Conservation (phyloP, 805 yeast species). For the Brettanomyces naardenensis region DNA sequence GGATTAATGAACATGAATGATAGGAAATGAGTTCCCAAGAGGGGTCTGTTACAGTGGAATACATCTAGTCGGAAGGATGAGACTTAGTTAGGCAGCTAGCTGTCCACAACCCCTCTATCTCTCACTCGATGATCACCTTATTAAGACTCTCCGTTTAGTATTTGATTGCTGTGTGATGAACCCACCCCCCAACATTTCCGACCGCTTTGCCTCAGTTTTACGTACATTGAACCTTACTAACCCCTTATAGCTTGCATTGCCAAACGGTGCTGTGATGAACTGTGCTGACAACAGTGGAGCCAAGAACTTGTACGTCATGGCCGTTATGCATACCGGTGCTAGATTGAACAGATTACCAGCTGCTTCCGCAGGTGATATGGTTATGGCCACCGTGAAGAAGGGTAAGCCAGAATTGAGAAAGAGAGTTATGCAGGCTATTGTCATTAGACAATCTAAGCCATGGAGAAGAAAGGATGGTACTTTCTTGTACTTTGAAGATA, state of each 20-base stretch:
- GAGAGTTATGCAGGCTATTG: slow-evolving; percentile 99
- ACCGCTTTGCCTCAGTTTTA: too few species aligned
- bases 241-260: slow-evolving; percentile 98
- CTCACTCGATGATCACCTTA: too few species aligned
- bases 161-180: too few species aligned
- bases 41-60: too few species aligned
- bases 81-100: too few species aligned
- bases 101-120: too few species aligned
- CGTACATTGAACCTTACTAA: too few species aligned
- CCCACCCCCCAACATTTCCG: too few species aligned
- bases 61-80: too few species aligned
- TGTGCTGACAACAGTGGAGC: slow-evolving; percentile 99
- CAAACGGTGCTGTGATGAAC: slow-evolving; percentile 99
- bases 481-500: slow-evolving; percentile 98
- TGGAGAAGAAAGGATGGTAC: slow-evolving; percentile 99
- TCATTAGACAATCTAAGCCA: slow-evolving; percentile 97
- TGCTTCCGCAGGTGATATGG: slow-evolving; percentile 99
- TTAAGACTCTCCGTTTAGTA: too few species aligned
- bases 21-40: too few species aligned
- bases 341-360: slow-evolving; percentile 99
- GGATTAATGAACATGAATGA: too few species aligned
- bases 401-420: slow-evolving; percentile 99
- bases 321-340: slow-evolving; percentile 99
- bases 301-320: slow-evolving; percentile 95
- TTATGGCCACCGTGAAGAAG: slow-evolving; percentile 99